These are phyloP conservation scores for Avena sativa DNA, from an alignment of 176 grass and related monocot species.

Conservation along the genomic window DNA sequence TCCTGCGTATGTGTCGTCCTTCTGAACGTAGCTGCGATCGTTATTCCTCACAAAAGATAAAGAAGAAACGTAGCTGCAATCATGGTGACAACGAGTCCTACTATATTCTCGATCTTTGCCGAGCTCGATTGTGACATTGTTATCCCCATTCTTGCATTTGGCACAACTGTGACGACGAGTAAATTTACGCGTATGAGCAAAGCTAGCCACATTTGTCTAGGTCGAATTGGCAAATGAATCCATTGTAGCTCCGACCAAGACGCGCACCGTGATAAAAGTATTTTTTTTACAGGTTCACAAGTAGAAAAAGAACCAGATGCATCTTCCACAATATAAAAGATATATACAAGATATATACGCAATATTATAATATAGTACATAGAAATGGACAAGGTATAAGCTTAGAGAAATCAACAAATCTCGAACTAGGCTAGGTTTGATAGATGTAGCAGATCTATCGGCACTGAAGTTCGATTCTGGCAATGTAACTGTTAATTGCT, in stretches of 20 bases:
- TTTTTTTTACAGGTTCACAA: neutral
- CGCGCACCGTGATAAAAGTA: neutral
- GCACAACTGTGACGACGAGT: no score
- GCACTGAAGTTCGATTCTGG: no score
- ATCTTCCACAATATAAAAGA: no score
- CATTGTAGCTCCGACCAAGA: neutral
- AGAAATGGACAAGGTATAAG: neutral
- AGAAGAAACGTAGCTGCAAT: neutral
- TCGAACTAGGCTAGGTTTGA: neutral
- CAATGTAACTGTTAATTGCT: no score
- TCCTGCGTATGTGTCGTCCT: neutral
- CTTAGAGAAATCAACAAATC: neutral
- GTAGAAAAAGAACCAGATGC: slow-evolving; percentile 19
- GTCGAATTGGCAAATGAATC: slow-evolving; percentile 16
- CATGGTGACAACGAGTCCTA: neutral
- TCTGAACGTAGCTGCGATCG: no score
- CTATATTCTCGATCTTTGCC: neutral
- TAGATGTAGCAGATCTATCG: neutral
- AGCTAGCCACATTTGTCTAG: slow-evolving; percentile 30
- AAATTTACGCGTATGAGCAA: neutral
- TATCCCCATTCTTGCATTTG: neutral
- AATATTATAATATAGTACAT: no score
- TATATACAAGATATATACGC: no score
- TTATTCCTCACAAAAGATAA: no score
- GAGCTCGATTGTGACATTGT: neutral